Evolutionary conservation across 495 filamentous ascomycete genomes (phyloP).

Genomic region (Hypoxylon fuscum): DNA sequence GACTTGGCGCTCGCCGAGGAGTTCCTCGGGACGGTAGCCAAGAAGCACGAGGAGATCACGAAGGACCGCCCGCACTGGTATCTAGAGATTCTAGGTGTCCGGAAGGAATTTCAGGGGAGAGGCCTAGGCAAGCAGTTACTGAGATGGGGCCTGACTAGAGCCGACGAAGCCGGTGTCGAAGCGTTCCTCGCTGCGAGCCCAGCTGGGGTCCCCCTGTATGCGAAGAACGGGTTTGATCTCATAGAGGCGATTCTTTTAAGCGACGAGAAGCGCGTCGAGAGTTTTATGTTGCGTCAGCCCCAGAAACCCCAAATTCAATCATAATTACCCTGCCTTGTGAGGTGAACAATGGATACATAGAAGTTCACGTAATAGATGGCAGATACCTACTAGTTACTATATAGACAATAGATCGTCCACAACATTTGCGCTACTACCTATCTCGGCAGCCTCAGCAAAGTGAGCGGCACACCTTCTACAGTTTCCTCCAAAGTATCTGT

Average conservation of each 20-base stretch:
- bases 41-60: conserved; percentile 46
- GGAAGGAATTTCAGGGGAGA: conserved; percentile 56
- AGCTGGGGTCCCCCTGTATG: conserved; percentile 62
- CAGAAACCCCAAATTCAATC: conserved; percentile 1
- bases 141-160: conserved; percentile 58
- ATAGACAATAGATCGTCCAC: too few species aligned
- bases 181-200: conserved; percentile 65
- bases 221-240: conserved; percentile 60
- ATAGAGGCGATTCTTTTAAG: conserved; percentile 49
- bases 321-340: neutral
- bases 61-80: conserved; percentile 48
- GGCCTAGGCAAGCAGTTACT: conserved; percentile 61
- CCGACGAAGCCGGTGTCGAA: conserved; percentile 56
- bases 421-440: too few species aligned
- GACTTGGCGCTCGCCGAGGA: conserved; percentile 40
- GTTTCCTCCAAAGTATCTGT: too few species aligned
- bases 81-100: conserved; percentile 59
- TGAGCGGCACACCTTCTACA: too few species aligned
- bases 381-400: too few species aligned
- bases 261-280: conserved; percentile 42
- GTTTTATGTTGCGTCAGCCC: conserved; percentile 42
- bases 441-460: too few species aligned
- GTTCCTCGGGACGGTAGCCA: conserved; percentile 42
- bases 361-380: neutral
- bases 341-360: neutral